Evolutionary conservation across 768 basidiomycete genomes (phyloP).

Genomic region (Strobilomyces dryophilus): DNA sequence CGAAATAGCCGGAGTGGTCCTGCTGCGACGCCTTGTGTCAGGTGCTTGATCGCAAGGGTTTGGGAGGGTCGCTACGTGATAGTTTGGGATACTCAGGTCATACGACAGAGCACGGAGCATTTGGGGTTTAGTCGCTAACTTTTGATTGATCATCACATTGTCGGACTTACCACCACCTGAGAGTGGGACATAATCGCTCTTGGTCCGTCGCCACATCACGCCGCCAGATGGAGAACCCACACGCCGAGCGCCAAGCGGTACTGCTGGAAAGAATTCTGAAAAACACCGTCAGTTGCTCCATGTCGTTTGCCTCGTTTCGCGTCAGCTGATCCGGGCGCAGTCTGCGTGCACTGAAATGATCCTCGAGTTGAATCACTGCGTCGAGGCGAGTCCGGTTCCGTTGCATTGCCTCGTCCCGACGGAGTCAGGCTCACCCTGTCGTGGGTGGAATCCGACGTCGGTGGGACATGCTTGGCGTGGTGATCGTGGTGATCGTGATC

Average conservation of each 20-base stretch:
- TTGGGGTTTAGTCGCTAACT: neutral
- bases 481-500: neutral
- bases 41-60: conserved; percentile 8
- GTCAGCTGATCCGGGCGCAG: conserved; percentile 40
- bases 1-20: conserved; percentile 5
- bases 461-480: neutral
- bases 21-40: conserved; percentile 15
- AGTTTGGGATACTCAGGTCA: neutral
- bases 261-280: conserved; percentile 88
- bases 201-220: conserved; percentile 3
- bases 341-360: conserved; percentile 93
- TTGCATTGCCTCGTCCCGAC: too few species aligned
- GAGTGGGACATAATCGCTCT: neutral
- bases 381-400: conserved; percentile 53
- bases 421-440: neutral
- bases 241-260: conserved; percentile 88
- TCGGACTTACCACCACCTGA: neutral
- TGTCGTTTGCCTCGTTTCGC: neutral
- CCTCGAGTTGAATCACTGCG: conserved; percentile 80
- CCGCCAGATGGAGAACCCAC: conserved; percentile 83
- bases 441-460: neutral
- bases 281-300: conserved; percentile 60
- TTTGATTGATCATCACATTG: neutral
- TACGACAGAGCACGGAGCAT: neutral
- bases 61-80: conserved; percentile 14